Evolutionary conservation across 2,329 filamentous ascomycete species (phyloP).

Genomic region (Tolypocladium cylindrosporum): DNA sequence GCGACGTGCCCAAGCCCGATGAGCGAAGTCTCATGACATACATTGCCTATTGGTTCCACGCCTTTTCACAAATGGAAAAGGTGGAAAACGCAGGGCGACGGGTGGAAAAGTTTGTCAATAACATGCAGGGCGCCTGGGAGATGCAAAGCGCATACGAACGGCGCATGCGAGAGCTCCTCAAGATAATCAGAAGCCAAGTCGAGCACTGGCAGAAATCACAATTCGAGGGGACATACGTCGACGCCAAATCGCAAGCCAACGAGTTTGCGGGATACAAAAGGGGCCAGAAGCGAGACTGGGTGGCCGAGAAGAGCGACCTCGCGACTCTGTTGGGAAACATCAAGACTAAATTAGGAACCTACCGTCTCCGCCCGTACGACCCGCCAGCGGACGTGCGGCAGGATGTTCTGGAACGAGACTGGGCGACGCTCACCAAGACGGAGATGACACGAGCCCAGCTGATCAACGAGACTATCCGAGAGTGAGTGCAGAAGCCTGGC

Average conservation of each 20-base stretch:
- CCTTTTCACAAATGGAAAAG: constrained; percentile 97
- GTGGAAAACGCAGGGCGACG: constrained; percentile 94
- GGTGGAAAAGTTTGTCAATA: constrained; percentile 97
- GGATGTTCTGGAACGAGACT: constrained; percentile 73
- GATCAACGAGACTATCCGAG: constrained; percentile 96
- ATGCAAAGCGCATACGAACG: constrained; percentile 97
- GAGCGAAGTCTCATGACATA: constrained; percentile 98
- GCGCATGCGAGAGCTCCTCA: constrained; percentile 75
- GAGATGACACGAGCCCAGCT: constrained; percentile 85
- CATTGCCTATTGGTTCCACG: constrained; percentile 99
- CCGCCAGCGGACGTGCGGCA: constrained; percentile 76
- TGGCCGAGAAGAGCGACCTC: constrained; percentile 93
- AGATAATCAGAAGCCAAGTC: constrained; percentile 63
- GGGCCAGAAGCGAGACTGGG: constrained; percentile 87
- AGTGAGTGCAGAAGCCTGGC: constrained; percentile 40
- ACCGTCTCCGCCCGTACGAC: constrained; percentile 81
- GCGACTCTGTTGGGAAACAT: constrained; percentile 92
- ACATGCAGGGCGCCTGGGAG: constrained; percentile 98
- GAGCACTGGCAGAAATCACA: constrained; percentile 67
- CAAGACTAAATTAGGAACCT: constrained; percentile 96
- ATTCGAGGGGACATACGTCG: constrained; percentile 85
- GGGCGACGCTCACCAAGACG: constrained; percentile 67
- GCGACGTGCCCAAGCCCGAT: constrained; percentile 90
- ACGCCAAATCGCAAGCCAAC: constrained; percentile 78
- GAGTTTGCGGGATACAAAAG: constrained; percentile 86